A percentile compares a stretch with the other conserved stretches of the same genome.
Conservation (phyloP, 148 eudicot species). For the Drosera capensis region DNA sequence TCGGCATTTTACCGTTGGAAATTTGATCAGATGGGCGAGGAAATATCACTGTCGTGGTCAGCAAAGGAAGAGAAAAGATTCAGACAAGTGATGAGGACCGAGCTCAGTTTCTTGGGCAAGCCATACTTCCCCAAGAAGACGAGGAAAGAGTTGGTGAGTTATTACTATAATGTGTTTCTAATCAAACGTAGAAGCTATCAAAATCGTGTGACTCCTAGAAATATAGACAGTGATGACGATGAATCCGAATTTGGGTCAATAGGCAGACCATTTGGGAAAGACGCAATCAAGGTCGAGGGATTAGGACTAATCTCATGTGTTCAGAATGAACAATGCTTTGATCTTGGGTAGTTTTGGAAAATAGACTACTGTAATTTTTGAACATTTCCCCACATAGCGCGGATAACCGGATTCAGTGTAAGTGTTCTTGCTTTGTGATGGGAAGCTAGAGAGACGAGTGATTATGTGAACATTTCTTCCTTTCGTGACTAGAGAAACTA, state of each 20-base stretch:
- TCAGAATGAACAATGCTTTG: slow-evolving; percentile 31
- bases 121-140: slow-evolving; percentile 35
- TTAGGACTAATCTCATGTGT: slow-evolving; percentile 17
- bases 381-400: too few species aligned
- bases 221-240: slow-evolving; percentile 76
- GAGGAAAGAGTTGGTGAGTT: slow-evolving; percentile 49
- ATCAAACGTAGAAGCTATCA: slow-evolving; percentile 55
- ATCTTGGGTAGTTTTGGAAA: background rate
- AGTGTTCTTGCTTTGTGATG: too few species aligned
- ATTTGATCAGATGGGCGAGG: slow-evolving; percentile 74
- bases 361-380: background rate
- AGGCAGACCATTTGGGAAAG: slow-evolving; percentile 39
- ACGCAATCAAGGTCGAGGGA: slow-evolving; percentile 21
- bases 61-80: slow-evolving; percentile 50
- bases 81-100: slow-evolving; percentile 25
- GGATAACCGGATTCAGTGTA: too few species aligned
- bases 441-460: too few species aligned
- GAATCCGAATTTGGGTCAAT: slow-evolving; percentile 47
- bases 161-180: slow-evolving; percentile 63
- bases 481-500: too few species aligned
- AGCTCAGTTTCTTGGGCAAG: slow-evolving; percentile 14
- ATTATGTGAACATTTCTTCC: too few species aligned
- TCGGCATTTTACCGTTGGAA: slow-evolving; percentile 44
- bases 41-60: slow-evolving; percentile 77
- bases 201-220: slow-evolving; percentile 59